Evolutionary conservation across 2,329 filamentous ascomycete genomes (phyloP).

Genomic region (Penicillium sp.): DNA sequence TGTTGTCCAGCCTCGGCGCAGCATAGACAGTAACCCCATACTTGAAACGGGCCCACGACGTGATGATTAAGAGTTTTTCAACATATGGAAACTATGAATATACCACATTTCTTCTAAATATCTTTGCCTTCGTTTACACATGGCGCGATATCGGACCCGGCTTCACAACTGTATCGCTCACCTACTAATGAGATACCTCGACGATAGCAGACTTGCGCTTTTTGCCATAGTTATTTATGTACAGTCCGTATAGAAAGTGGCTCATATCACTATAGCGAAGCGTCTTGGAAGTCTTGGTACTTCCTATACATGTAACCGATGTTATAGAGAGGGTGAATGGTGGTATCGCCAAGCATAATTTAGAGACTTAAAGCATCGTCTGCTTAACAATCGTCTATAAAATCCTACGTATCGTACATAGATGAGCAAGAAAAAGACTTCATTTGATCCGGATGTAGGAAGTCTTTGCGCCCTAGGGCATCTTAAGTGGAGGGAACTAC

Average conservation of each 20-base stretch:
- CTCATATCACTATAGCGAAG: background rate
- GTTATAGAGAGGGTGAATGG: background rate
- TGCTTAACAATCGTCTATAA: background rate
- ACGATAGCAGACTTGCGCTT: background rate
- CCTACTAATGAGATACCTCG: too few relatives aligned
- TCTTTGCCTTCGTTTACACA: too few relatives aligned
- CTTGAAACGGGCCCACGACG: conserved; percentile 1
- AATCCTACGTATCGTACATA: background rate
- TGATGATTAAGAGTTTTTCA: conserved; percentile 1
- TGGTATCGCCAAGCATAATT: background rate
- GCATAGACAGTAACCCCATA: background rate
- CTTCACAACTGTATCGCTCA: too few relatives aligned
- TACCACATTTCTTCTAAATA: background rate
- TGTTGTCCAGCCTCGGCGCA: background rate
- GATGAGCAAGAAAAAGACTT: background rate
- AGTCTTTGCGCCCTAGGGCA: background rate
- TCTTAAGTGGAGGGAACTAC: background rate
- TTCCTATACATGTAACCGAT: background rate
- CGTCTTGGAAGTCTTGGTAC: background rate
- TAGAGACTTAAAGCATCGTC: background rate
- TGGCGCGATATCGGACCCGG: too few relatives aligned
- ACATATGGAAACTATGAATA: background rate
- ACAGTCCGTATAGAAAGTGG: background rate
- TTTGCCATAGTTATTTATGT: background rate
- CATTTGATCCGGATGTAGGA: background rate